Conservation (phyloP, 1,139 yeast genomes). For the Geotrichum siamense region DNA sequence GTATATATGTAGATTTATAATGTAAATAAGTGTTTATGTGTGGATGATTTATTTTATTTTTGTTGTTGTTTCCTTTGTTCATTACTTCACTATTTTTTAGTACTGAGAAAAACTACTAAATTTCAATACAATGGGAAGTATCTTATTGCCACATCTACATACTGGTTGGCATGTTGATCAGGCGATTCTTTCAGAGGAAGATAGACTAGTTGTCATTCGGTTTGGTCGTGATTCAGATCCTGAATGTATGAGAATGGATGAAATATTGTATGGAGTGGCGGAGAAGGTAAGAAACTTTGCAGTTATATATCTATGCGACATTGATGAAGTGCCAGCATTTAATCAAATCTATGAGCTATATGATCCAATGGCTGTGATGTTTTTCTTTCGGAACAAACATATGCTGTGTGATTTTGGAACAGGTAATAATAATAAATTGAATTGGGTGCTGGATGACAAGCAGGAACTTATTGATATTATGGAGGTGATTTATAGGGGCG, state of each 20-base stretch:
- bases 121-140: constrained; percentile 57
- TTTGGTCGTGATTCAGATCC: constrained; percentile 76
- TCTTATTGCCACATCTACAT: constrained; percentile 76
- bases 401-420: constrained; percentile 98
- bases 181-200: constrained; percentile 81
- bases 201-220: constrained; percentile 75
- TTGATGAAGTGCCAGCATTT: constrained; percentile 83
- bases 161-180: constrained; percentile 99
- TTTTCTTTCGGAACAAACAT: constrained; percentile 86
- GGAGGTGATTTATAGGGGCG: constrained; percentile 87
- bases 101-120: too few species aligned
- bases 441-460: constrained; percentile 67
- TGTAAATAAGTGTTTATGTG: too few species aligned
- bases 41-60: too few species aligned
- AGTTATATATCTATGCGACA: constrained; percentile 79
- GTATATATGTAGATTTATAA: too few species aligned
- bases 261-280: constrained; percentile 66
- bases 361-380: constrained; percentile 90
- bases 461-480: constrained; percentile 89
- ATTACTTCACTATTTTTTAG: too few species aligned
- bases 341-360: constrained; percentile 88
- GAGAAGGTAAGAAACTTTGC: constrained; percentile 86
- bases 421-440: constrained; percentile 91
- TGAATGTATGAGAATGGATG: constrained; percentile 89
- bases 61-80: too few species aligned